Base-by-base conservation (phyloP, 768 basidiomycete genomes). In the Tylopilus sp. region DNA sequence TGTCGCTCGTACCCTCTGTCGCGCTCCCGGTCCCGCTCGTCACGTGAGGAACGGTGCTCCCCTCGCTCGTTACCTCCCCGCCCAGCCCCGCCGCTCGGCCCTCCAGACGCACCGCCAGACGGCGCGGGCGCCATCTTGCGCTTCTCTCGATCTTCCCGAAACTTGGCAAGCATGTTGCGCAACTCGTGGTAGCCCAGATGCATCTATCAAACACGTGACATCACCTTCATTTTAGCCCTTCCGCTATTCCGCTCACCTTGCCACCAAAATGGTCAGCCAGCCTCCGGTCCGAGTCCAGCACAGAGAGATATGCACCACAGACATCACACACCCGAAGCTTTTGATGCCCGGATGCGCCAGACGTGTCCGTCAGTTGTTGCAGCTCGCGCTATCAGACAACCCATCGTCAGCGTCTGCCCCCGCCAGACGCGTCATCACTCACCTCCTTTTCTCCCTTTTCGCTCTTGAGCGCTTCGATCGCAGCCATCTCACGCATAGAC, bases 291-390 rank as follows among this genome's bases (percentile, higher is more conserved):
- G 96, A 98, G 74, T 99, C 97, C 44, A 98, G 80, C 33, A 99
- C 92, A 16, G 92, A 96, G 41, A 99, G 81, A 78, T 98, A 98
- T n/a, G 97, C 97, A 63, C 97, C 97, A 69, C 97, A 99, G 26
- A 98, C 95, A 76, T 99, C 97, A 76, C 97, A 98, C n/a, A 99
- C 97, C 57, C 97, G 87, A 62, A 99, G 77, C 74, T 98, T 98
- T 74, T 99, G 97, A 78, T 99, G 97, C n/a, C 97, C 97, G 52
- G 94, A 97, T 6, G 97, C 97, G 51, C 97, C 97, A 36, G 95
- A 96, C 28, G 93, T 98, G 68, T 99, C 97, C 37, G 96, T 97
- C 58, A 99, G 76, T 71, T 94, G 87, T 72, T 97, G 94, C 41
- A 98, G 78, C 65, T 98, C 97, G 52, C 92, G 87, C 89, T 94